Evolutionary conservation across 352 stramenopile species (phyloP), one percentile per base, ranked within the genome.

Genomic region (Pythium vanterpoolii): DNA sequence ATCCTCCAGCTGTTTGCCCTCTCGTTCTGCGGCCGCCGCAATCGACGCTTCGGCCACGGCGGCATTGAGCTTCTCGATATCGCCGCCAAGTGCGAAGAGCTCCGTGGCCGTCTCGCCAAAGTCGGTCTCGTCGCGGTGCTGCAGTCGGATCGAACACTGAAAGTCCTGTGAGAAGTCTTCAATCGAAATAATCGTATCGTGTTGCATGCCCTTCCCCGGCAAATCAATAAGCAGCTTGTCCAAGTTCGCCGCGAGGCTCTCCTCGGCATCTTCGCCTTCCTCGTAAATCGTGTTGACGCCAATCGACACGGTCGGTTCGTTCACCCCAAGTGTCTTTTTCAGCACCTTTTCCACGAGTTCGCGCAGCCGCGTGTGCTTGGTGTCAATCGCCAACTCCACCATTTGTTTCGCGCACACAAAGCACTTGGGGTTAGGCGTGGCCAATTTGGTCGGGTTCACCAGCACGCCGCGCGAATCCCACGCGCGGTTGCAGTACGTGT

Each of bases 81-180:
- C 84, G 28, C 80, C 80, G 31, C 85, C 85, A 33, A 95, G 61
- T 23, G 78, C 74, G 54, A 92, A 95, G n/a, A 88, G 62, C 69
- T 93, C 74, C 47, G 70, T 77, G 18, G 83, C 77, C 1, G 87
- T 72, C 48, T 91, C 81, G 9, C 80, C 74, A 54, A 95, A 90
- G 28, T 80, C 71, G 8, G 69, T 52, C 49, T 79, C 63, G 44
- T 88, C 76, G 26, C 70, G 69, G 56, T 96, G 86, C 46, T 90
- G 68, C 26, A 97, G 78, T 34, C 73, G 83, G 30, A 97, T 79
- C 48, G 82, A 86, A 62, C 87, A 93, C 47, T 87, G 77, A 54
- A 97, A 96, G 53, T 98, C 89, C 71, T 98, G 96, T 21, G 87
- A 95, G 70, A 98, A 98, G 73, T 99, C 96, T 66, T 98, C 93